A percentile compares a stretch with the other conserved stretches of the same genome.
Conservation (phyloP, 2,329 filamentous ascomycete genomes). For the Colletotrichum paranaense region DNA sequence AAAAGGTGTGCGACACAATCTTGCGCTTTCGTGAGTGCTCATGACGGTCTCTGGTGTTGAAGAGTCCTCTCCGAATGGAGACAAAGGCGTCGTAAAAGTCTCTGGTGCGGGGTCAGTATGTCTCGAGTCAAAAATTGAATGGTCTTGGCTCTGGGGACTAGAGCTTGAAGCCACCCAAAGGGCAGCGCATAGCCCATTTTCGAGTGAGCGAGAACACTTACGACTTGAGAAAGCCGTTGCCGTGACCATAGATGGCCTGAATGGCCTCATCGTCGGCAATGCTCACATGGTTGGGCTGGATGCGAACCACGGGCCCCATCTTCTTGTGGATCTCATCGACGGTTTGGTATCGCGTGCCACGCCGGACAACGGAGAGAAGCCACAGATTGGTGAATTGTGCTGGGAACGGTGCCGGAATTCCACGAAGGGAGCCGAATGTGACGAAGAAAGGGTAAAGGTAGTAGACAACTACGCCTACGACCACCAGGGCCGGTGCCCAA, state of each 20-base stretch:
- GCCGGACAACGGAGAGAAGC: conserved; percentile 75
- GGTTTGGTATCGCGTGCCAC: conserved; percentile 70
- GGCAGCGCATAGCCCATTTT: too few species aligned
- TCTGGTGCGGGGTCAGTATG: conserved; percentile 51
- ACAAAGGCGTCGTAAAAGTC: conserved; percentile 95
- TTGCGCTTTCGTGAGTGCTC: conserved; percentile 93
- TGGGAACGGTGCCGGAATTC: conserved; percentile 72
- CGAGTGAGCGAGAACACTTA: conserved; percentile 47
- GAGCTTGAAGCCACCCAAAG: too few species aligned
- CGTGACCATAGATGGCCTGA: conserved; percentile 80
- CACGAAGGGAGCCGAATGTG: conserved; percentile 61
- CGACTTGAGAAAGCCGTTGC: conserved; percentile 80
- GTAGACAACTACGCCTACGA: conserved; percentile 18
- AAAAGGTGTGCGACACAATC: conserved; percentile 88
- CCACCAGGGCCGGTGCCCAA: conserved; percentile 27
- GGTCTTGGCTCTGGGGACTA: background rate
- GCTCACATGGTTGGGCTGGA: conserved; percentile 87
- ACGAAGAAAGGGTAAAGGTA: conserved; percentile 67
- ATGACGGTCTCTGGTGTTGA: conserved; percentile 85
- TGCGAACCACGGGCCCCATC: conserved; percentile 81
- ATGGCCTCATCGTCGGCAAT: conserved; percentile 86
- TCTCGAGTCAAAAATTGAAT: background rate
- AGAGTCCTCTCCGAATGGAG: conserved; percentile 84
- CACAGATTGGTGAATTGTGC: conserved; percentile 81
- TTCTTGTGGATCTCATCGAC: conserved; percentile 82